Evolutionary conservation across 495 filamentous ascomycete species (phyloP).

Genomic region (Annulohypoxylon nitens): DNA sequence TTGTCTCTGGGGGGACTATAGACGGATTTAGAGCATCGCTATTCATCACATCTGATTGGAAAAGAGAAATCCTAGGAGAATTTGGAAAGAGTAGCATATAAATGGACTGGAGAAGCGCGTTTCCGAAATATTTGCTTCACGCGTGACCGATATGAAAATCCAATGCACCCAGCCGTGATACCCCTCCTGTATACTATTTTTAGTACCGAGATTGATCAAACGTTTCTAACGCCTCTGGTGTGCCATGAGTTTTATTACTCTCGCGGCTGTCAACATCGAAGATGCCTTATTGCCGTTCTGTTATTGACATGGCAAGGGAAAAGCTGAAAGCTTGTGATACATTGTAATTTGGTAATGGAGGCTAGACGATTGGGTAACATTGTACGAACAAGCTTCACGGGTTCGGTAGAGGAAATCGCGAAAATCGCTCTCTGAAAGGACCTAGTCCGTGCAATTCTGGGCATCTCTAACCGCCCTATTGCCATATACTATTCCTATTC

Average conservation of each 20-base stretch:
- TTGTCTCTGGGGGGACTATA: background rate
- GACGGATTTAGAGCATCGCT: background rate
- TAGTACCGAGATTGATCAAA: background rate
- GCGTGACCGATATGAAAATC: background rate
- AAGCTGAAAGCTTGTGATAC: background rate
- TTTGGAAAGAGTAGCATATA: no score
- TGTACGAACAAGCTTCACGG: background rate
- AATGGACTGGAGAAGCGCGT: no score
- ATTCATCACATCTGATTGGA: no score
- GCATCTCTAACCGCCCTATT: background rate
- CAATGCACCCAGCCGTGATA: background rate
- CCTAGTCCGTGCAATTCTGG: background rate
- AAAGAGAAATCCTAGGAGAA: no score
- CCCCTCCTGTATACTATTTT: background rate
- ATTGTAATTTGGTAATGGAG: background rate
- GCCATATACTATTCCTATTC: slow-evolving; percentile 6
- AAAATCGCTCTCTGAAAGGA: background rate
- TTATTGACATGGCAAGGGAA: background rate
- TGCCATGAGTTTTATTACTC: background rate
- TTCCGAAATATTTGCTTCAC: background rate
- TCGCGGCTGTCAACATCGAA: background rate
- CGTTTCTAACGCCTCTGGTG: background rate
- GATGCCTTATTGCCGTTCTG: background rate
- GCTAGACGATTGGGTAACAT: background rate
- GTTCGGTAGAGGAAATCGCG: background rate